phyloP scores from a whole-genome alignment of 169 alveolate genomes.

The Cryptosporidium muris region DNA sequence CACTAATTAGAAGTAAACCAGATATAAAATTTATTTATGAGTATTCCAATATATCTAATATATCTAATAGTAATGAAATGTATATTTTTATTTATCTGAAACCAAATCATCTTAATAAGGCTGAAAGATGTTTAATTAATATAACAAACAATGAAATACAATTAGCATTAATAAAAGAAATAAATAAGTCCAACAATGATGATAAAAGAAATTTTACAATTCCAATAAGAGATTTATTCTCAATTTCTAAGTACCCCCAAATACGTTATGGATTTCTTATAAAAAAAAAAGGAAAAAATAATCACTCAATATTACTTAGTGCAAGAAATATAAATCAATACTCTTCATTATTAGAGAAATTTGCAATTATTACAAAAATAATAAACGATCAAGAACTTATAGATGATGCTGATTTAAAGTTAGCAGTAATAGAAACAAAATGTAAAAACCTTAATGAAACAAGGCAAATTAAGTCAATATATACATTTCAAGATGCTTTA shows the following conservation, averaged over 20 bases:
- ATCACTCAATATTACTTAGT: slow-evolving; percentile 25
- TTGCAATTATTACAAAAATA: slow-evolving; percentile 21
- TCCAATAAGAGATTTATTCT: slow-evolving; percentile 3
- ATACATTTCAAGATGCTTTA: neutral
- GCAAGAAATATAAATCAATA: neutral
- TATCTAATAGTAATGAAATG: neutral
- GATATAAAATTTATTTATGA: slow-evolving; percentile 1
- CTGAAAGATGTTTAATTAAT: slow-evolving; percentile 3
- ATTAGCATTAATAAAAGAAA: neutral
- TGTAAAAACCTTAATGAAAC: neutral
- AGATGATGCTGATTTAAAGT: slow-evolving; percentile 44
- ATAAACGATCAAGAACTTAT: slow-evolving; percentile 10
- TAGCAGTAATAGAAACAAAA: neutral
- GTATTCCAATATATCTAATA: neutral
- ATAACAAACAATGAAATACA: slow-evolving; percentile 3
- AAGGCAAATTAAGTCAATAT: neutral
- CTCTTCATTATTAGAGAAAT: neutral
- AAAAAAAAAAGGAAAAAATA: slow-evolving; percentile 28
- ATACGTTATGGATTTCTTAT: slow-evolving; percentile 17
- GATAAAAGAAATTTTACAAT: slow-evolving; percentile 13
- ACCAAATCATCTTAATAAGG: slow-evolving; percentile 16
- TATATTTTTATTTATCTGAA: slow-evolving; percentile 29
- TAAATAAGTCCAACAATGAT: neutral
- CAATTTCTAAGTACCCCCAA: slow-evolving; percentile 4
- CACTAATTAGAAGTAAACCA: neutral